A percentile compares a stretch with the other conserved stretches of the same genome.
Evolutionary conservation across 2,329 filamentous ascomycete species (phyloP).

Genomic region (Trichoderma sp.): DNA sequence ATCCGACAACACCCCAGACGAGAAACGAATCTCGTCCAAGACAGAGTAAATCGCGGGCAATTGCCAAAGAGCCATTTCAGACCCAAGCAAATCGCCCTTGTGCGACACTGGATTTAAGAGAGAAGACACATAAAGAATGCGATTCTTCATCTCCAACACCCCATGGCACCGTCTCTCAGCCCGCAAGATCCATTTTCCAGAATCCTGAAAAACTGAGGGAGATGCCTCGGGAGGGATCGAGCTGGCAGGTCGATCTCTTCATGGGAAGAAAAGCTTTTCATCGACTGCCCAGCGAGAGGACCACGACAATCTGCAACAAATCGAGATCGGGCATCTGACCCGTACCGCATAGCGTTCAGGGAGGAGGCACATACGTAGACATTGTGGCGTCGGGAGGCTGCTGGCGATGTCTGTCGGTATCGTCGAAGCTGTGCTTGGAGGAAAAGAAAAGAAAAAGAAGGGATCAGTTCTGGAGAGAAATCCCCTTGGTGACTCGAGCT

Average conservation of each 20-base stretch:
- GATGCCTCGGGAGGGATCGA: constrained; percentile 71
- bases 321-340: constrained; percentile 53
- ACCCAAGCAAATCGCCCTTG: constrained; percentile 35
- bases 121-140: constrained; percentile 54
- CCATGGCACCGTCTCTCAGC: constrained; percentile 62
- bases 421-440: constrained; percentile 35
- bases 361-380: constrained; percentile 57
- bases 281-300: constrained; percentile 73
- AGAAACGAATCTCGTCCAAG: constrained; percentile 42
- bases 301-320: constrained; percentile 72
- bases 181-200: constrained; percentile 43
- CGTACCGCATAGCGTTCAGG: constrained; percentile 43
- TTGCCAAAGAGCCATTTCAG: constrained; percentile 35
- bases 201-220: constrained; percentile 59
- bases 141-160: constrained; percentile 78
- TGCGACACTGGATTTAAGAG: constrained; percentile 74
- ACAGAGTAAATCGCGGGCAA: constrained; percentile 43
- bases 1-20: constrained; percentile 74
- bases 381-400: constrained; percentile 46
- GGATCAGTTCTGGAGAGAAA: not conserved
- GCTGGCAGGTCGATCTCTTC: constrained; percentile 60
- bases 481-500: constrained; percentile 9
- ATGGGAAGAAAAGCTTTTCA: constrained; percentile 32
- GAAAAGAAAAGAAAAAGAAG: constrained; percentile 28
- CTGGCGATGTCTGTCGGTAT: constrained; percentile 46